These are phyloP conservation scores for Yamadazyma buinensis DNA, from an alignment of 1,139 yeast genomes.

Conservation along the genomic window DNA sequence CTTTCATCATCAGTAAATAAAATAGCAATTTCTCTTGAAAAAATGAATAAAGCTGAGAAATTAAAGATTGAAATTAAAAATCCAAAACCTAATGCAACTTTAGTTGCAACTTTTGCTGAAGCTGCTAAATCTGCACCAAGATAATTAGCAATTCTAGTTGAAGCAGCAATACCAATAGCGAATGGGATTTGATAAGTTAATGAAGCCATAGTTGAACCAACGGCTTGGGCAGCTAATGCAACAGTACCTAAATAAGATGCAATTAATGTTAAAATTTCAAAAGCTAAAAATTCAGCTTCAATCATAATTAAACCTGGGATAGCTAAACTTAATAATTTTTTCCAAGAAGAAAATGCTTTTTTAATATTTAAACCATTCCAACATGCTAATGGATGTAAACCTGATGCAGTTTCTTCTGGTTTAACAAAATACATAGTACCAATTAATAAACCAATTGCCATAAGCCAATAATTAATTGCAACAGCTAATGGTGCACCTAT, in stretches of 20 bases:
- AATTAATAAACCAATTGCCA: slow-evolving; percentile 45
- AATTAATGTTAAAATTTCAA: slow-evolving; percentile 52
- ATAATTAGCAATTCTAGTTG: slow-evolving; percentile 57
- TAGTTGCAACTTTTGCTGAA: slow-evolving; percentile 44
- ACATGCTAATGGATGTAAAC: slow-evolving; percentile 41
- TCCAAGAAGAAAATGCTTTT: slow-evolving; percentile 45
- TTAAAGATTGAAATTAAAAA: slow-evolving; percentile 38
- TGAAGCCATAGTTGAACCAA: slow-evolving; percentile 54
- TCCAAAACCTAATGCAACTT: slow-evolving; percentile 45
- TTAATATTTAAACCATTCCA: slow-evolving; percentile 31
- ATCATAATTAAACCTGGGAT: slow-evolving; percentile 58
- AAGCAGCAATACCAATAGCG: slow-evolving; percentile 58
- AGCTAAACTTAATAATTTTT: slow-evolving; percentile 43
- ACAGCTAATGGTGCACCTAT: slow-evolving; percentile 60
- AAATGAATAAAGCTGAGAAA: slow-evolving; percentile 34
- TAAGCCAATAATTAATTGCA: slow-evolving; percentile 52
- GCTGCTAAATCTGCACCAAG: slow-evolving; percentile 51
- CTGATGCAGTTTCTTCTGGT: slow-evolving; percentile 38
- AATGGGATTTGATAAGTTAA: slow-evolving; percentile 52
- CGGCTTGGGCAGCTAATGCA: slow-evolving; percentile 55
- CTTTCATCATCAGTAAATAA: slow-evolving; percentile 39
- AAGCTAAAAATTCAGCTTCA: slow-evolving; percentile 57
- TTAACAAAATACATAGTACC: slow-evolving; percentile 37
- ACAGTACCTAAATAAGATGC: slow-evolving; percentile 55
- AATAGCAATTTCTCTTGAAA: slow-evolving; percentile 33